These are phyloP conservation scores for Boletus subparvulus DNA, from an alignment of 768 basidiomycete genomes.

Conservation along the genomic window DNA sequence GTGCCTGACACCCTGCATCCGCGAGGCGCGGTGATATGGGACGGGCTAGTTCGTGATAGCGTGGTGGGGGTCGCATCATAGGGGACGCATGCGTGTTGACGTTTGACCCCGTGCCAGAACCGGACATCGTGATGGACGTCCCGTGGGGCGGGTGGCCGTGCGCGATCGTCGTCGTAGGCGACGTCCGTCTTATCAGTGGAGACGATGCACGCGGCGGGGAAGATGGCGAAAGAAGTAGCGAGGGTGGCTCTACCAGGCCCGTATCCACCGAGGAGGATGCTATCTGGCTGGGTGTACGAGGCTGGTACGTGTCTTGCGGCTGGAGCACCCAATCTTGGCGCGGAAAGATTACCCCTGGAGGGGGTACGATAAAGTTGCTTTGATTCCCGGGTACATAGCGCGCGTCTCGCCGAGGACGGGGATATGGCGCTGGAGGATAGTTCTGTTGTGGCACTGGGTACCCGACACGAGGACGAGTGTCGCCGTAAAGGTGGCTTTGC, in stretches of 20 bases:
- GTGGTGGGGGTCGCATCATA: slow-evolving; percentile 16
- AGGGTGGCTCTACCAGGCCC: slow-evolving; percentile 10
- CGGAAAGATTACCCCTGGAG: slow-evolving; percentile 28
- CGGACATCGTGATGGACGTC: background rate
- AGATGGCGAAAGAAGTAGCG: slow-evolving; percentile 16
- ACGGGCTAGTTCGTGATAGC: slow-evolving; percentile 18
- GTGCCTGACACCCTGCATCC: slow-evolving; percentile 29
- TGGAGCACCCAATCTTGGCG: slow-evolving; percentile 16
- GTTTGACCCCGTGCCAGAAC: slow-evolving; percentile 3
- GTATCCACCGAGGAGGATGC: slow-evolving; percentile 1
- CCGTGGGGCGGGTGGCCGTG: slow-evolving; percentile 4
- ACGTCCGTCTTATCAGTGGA: slow-evolving; percentile 14
- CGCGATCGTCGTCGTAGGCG: slow-evolving; percentile 10
- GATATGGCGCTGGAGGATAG: background rate
- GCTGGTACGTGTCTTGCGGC: slow-evolving; percentile 16
- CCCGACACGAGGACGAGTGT: slow-evolving; percentile 4
- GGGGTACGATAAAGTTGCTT: slow-evolving; percentile 20
- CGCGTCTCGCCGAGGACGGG: slow-evolving; percentile 13
- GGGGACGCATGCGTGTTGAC: slow-evolving; percentile 8
- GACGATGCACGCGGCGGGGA: slow-evolving; percentile 12
- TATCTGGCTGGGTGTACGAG: background rate
- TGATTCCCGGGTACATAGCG: slow-evolving; percentile 7
- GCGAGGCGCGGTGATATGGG: slow-evolving; percentile 19
- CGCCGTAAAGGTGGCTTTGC: slow-evolving; percentile 6
- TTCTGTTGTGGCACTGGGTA: slow-evolving; percentile 20